These are phyloP conservation scores for Fusarium albidum DNA, from an alignment of 2,329 filamentous ascomycete genomes.

Conservation along the genomic window DNA sequence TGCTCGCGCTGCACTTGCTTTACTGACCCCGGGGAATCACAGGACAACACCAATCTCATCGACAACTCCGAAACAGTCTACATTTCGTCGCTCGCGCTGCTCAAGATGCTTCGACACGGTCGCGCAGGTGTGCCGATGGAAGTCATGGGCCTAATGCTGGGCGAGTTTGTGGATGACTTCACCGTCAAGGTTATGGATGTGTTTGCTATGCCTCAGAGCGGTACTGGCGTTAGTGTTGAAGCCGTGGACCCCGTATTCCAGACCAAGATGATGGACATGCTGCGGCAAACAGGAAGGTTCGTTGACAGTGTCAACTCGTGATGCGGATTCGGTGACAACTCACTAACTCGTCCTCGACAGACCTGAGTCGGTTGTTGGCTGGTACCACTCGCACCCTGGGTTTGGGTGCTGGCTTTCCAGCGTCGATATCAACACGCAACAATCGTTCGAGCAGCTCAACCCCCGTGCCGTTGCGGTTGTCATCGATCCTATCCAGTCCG, in stretches of 20 bases:
- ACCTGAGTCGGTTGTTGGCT: constrained; percentile 96
- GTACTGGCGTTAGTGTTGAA: constrained; percentile 97
- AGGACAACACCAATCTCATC: constrained; percentile 92
- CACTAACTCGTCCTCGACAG: constrained; percentile 54
- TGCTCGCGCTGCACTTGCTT: neutral
- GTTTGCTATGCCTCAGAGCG: constrained; percentile 99
- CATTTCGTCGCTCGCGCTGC: constrained; percentile 94
- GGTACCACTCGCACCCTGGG: constrained; percentile 99
- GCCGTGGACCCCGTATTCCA: constrained; percentile 98
- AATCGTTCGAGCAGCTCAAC: constrained; percentile 99
- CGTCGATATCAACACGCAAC: constrained; percentile 99
- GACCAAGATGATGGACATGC: constrained; percentile 99
- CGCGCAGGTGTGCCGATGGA: constrained; percentile 99
- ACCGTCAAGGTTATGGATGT: constrained; percentile 98
- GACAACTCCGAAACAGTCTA: constrained; percentile 99
- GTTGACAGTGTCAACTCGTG: constrained; percentile 34
- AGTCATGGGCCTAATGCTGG: constrained; percentile 99
- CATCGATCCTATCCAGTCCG: constrained; percentile 97
- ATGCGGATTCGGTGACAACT: constrained; percentile 6
- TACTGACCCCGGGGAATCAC: constrained; percentile 20
- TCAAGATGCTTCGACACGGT: constrained; percentile 99
- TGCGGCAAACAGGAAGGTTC: constrained; percentile 94
- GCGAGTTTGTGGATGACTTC: constrained; percentile 99
- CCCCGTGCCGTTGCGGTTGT: constrained; percentile 97
- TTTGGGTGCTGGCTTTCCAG: constrained; percentile 99